Conservation (phyloP, 129 eudicot genomes). For the Smallanthus sonchifolius region DNA sequence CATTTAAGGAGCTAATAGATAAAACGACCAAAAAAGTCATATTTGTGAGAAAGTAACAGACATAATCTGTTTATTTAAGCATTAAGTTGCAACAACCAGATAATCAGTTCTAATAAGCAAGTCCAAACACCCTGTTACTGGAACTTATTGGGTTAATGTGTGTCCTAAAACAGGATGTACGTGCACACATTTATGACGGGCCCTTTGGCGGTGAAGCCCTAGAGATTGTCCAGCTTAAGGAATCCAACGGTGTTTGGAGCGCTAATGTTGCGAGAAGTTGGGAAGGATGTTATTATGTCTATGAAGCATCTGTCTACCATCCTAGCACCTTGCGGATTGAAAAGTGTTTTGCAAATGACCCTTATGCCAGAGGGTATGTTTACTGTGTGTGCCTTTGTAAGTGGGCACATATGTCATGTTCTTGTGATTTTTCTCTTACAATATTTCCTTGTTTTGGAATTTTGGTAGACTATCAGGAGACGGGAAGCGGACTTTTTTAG, state of each 20-base stretch:
- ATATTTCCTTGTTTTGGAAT: conserved; percentile 12
- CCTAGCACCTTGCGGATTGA: conserved; percentile 73
- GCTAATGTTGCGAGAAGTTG: conserved; percentile 58
- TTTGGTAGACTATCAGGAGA: conserved; percentile 73
- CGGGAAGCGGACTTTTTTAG: conserved; percentile 65
- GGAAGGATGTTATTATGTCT: conserved; percentile 93
- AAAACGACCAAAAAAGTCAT: not conserved
- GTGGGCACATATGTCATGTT: not conserved
- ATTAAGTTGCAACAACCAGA: not conserved
- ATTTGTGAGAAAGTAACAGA: not conserved
- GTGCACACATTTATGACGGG: conserved; percentile 48
- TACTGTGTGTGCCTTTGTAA: conserved; percentile 6
- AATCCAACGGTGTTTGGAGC: conserved; percentile 82
- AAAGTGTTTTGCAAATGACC: conserved; percentile 87
- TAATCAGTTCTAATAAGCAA: not conserved
- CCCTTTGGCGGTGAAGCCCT: conserved; percentile 49
- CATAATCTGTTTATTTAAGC: not conserved
- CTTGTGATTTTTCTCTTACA: not conserved
- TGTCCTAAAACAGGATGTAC: conserved; percentile 51
- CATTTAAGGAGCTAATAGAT: not conserved
- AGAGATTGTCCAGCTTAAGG: conserved; percentile 58
- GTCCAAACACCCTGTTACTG: not conserved
- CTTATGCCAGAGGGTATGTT: conserved; percentile 96
- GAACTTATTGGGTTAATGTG: conserved; percentile 10
- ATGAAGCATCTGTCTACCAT: conserved; percentile 81